Evolutionary conservation across 805 yeast genomes (phyloP).

Genomic region (Torulaspora maleeae): DNA sequence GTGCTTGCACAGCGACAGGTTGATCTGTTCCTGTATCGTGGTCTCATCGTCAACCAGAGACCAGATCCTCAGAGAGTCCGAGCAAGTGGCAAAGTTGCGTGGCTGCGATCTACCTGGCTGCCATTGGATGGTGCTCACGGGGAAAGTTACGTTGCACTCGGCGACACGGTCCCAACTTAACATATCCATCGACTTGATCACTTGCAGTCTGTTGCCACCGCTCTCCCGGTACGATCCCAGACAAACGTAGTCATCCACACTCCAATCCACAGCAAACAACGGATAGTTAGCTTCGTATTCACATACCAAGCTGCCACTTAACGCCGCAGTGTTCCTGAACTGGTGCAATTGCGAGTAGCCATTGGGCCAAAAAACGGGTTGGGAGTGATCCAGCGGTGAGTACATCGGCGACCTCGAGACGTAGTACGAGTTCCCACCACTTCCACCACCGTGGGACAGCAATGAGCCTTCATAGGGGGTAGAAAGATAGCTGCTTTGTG

Average conservation of each 20-base stretch:
- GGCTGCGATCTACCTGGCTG: slow-evolving; percentile 29
- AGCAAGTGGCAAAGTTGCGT: slow-evolving; percentile 36
- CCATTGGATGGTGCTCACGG: slow-evolving; percentile 35
- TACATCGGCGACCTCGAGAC: slow-evolving; percentile 28
- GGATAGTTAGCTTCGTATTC: slow-evolving; percentile 30
- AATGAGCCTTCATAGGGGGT: slow-evolving; percentile 11
- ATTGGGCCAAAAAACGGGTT: slow-evolving; percentile 13
- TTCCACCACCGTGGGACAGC: slow-evolving; percentile 7
- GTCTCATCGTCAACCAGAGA: slow-evolving; percentile 26
- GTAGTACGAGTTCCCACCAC: slow-evolving; percentile 9
- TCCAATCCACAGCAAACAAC: slow-evolving; percentile 34
- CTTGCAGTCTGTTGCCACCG: slow-evolving; percentile 57
- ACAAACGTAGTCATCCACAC: slow-evolving; percentile 31
- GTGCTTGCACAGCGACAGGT: slow-evolving; percentile 41
- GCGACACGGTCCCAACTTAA: slow-evolving; percentile 66
- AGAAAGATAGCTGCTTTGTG: slow-evolving; percentile 12
- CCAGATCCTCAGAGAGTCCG: slow-evolving; percentile 35
- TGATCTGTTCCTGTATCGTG: slow-evolving; percentile 38
- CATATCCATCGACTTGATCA: slow-evolving; percentile 46
- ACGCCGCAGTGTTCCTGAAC: slow-evolving; percentile 15
- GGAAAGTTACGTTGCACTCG: slow-evolving; percentile 31
- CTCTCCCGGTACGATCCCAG: slow-evolving; percentile 69
- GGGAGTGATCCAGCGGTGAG: slow-evolving; percentile 29
- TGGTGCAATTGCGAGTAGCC: slow-evolving; percentile 19
- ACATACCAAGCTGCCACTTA: slow-evolving; percentile 18